Evolutionary conservation across 768 basidiomycete genomes (phyloP), one percentile per base, ranked within the genome.

Genomic region (Boletus rex-veris): DNA sequence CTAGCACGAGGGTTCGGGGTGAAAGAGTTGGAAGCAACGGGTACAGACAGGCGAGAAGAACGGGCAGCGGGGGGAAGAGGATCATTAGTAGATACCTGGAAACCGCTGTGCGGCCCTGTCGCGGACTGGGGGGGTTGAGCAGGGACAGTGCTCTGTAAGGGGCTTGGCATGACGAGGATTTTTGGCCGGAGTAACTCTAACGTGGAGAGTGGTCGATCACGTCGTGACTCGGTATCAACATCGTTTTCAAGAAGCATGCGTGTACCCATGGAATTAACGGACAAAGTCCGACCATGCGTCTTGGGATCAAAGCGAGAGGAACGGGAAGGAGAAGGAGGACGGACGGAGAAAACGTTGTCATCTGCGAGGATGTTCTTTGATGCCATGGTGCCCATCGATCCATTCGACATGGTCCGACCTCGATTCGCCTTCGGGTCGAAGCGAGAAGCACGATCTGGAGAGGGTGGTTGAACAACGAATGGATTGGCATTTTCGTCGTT

Each of bases 91-190:
- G 84, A 80, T 42, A 77, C 67, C 65, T 82, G 76, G 67, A 91
- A 88, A 9, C 85, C 86, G 45, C 81, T 81, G 44, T 77, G 73
- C 31, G 75, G 61, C 38, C 66, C 71, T 4, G 64, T 64, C 39
- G 62, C 58, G 15, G 75, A 54, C 41, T 74, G 63, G 35, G 74
- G 67, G 16, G 75, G 58, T 19, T 71, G 58, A 26, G 69, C 57
- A 36, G 69, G 61, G 16, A 74, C 64, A 16, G 71, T 63, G 47
- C 76, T 72, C 61, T 94, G 89, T 36, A 96, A 74, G 2, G 92
- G 90, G 56, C 87, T 88, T 10, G 94, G 94, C 94, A 97, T 96
- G 57, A 97, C 84, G 42, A 97, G 84, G n/a, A 93, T 79, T 68
- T 93, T 93, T 1, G 94, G 94, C 19, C 93, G 80, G 60, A 96